Conservation (phyloP, 352 stramenopile species). For the Lagenidium giganteum region DNA sequence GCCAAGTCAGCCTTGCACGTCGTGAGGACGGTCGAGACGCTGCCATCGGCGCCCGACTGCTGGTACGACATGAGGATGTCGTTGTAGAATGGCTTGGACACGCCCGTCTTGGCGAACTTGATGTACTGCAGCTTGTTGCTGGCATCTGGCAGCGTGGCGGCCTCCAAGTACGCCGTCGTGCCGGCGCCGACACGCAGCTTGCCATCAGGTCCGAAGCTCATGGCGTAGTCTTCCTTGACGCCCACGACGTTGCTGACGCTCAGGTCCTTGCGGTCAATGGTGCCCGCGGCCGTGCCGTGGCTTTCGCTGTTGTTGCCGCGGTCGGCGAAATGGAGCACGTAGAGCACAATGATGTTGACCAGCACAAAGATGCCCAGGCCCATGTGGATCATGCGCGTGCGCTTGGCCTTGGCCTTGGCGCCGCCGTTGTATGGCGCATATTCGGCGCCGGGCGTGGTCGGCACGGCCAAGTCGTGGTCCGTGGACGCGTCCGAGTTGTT, state of each 20-base stretch:
- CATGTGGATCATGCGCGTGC: slow-evolving; percentile 24
- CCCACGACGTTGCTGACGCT: slow-evolving; percentile 14
- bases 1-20: slow-evolving; percentile 30
- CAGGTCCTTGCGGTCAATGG: slow-evolving; percentile 19
- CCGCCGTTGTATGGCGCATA: too few species aligned
- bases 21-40: slow-evolving; percentile 44
- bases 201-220: slow-evolving; percentile 52
- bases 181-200: slow-evolving; percentile 50
- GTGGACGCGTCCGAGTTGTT: too few species aligned
- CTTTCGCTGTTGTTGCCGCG: slow-evolving; percentile 27
- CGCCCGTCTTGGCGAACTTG: slow-evolving; percentile 39
- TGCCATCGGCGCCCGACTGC: slow-evolving; percentile 29
- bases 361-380: slow-evolving; percentile 49
- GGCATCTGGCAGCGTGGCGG: slow-evolving; percentile 32
- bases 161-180: slow-evolving; percentile 66
- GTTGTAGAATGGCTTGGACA: slow-evolving; percentile 32
- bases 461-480: slow-evolving; percentile 27
- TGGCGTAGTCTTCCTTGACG: slow-evolving; percentile 41
- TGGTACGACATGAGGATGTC: slow-evolving; percentile 64
- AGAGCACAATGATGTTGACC: slow-evolving; percentile 80
- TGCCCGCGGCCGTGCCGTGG: slow-evolving; percentile 23
- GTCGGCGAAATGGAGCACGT: slow-evolving; percentile 78
- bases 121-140: slow-evolving; percentile 48
- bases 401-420: slow-evolving; percentile 26
- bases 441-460: slow-evolving; percentile 39